Evolutionary conservation across 768 basidiomycete species (phyloP).

Genomic region (Nidularia sp.): DNA sequence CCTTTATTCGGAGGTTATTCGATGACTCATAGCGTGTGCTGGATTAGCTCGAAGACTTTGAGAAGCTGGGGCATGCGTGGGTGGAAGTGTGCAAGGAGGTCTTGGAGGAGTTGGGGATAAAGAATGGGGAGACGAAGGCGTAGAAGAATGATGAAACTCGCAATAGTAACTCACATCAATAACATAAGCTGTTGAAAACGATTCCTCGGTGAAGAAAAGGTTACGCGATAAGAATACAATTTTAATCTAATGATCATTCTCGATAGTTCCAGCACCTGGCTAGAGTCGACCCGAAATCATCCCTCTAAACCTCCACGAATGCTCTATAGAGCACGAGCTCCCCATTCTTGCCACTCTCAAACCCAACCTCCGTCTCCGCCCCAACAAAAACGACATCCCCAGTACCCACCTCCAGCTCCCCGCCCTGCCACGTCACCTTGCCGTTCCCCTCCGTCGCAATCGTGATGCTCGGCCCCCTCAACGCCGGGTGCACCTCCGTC

Average conservation of each 20-base stretch:
- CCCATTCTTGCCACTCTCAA: slow-evolving; percentile 31
- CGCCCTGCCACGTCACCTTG: slow-evolving; percentile 42
- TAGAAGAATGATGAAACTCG: background rate
- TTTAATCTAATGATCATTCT: background rate
- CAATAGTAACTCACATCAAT: background rate
- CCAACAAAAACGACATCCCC: slow-evolving; percentile 86
- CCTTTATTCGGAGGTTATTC: background rate
- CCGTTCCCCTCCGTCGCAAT: slow-evolving; percentile 75
- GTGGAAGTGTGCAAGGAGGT: slow-evolving; percentile 29
- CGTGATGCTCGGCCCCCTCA: slow-evolving; percentile 83
- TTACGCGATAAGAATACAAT: background rate
- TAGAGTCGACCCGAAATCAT: too few species aligned
- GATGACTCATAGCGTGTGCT: background rate
- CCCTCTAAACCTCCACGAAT: slow-evolving; percentile 43
- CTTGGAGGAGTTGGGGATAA: slow-evolving; percentile 13
- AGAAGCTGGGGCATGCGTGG: slow-evolving; percentile 32
- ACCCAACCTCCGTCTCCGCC: slow-evolving; percentile 55
- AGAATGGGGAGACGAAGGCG: background rate
- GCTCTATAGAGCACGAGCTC: slow-evolving; percentile 63
- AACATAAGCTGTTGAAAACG: background rate
- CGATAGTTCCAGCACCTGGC: too few species aligned
- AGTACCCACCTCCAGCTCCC: slow-evolving; percentile 34
- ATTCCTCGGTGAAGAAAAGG: background rate
- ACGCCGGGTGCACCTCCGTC: slow-evolving; percentile 49
- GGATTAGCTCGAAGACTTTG: slow-evolving; percentile 36